These are phyloP conservation scores for Acer campestre DNA, from an alignment of 345 rosid genomes.

Conservation along the genomic window DNA sequence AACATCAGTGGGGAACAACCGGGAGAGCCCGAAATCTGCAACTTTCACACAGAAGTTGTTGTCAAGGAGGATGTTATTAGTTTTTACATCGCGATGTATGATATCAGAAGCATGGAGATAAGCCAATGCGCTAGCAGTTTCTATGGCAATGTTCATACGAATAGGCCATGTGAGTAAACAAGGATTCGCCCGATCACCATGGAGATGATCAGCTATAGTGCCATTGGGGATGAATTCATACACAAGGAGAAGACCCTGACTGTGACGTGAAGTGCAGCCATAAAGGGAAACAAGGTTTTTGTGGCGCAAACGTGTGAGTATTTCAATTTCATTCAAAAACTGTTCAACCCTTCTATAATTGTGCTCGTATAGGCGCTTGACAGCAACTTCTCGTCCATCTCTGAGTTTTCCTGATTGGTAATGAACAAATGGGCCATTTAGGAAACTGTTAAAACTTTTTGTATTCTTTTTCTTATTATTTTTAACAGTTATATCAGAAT, in stretches of 20 bases:
- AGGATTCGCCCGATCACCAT: conserved; percentile 36
- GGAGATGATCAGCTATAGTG: conserved; percentile 74
- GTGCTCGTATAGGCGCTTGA: conserved; percentile 64
- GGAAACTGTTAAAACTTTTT: background rate
- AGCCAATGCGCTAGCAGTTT: conserved; percentile 64
- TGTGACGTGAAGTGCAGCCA: conserved; percentile 61
- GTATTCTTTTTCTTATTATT: no score
- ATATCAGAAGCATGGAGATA: conserved; percentile 64
- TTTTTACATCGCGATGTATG: conserved; percentile 73
- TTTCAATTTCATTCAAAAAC: conserved; percentile 65
- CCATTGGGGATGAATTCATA: conserved; percentile 67
- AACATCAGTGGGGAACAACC: conserved; percentile 51
- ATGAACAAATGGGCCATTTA: background rate
- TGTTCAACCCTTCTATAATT: conserved; percentile 49
- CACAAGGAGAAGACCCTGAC: conserved; percentile 66
- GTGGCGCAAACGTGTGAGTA: conserved; percentile 62
- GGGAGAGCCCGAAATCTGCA: conserved; percentile 69
- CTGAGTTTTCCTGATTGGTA: conserved; percentile 50
- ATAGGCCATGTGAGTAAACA: conserved; percentile 48
- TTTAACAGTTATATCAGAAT: background rate
- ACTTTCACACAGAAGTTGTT: conserved; percentile 57
- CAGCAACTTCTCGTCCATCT: conserved; percentile 76
- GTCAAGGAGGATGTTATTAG: conserved; percentile 67
- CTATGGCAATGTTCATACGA: conserved; percentile 63
- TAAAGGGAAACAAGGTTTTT: conserved; percentile 69